Conservation (phyloP, 2,329 filamentous ascomycete species). For the Colletotrichum graminicola region DNA sequence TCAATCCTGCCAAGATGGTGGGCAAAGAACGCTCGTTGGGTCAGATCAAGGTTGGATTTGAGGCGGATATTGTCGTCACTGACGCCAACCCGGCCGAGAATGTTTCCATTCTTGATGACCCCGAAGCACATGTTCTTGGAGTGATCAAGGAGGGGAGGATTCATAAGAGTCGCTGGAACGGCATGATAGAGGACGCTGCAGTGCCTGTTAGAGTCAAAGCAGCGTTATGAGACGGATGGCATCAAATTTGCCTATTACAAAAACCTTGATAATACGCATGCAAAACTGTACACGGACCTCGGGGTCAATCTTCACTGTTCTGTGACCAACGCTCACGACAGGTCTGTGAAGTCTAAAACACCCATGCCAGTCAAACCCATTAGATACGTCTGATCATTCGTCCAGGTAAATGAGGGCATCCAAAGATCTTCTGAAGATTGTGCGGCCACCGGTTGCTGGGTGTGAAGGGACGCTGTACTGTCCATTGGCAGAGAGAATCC, state of each 20-base stretch:
- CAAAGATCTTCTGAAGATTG: neutral
- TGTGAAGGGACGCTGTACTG: neutral
- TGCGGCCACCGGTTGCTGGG: neutral
- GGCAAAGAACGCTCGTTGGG: conserved; percentile 61
- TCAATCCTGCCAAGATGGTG: conserved; percentile 65
- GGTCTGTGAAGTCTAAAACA: conserved; percentile 44
- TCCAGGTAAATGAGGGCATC: conserved; percentile 39
- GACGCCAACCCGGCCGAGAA: conserved; percentile 66
- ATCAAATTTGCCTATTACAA: neutral
- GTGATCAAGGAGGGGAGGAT: conserved; percentile 69
- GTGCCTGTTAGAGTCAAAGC: conserved; percentile 35
- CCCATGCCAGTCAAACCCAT: conserved; percentile 46
- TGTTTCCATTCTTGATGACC: conserved; percentile 62
- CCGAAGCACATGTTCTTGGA: conserved; percentile 58
- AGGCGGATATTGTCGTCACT: conserved; percentile 66
- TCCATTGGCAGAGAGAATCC: neutral
- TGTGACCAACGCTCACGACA: neutral
- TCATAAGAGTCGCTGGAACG: conserved; percentile 45
- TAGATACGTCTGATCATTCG: conserved; percentile 45
- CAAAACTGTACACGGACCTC: neutral
- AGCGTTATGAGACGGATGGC: conserved; percentile 6
- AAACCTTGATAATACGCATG: neutral
- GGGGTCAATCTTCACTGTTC: no score
- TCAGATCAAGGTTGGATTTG: conserved; percentile 62
- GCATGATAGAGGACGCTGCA: conserved; percentile 40